Base-by-base conservation (phyloP, 441 rosid species). In the Adansonia rubrostipa region DNA sequence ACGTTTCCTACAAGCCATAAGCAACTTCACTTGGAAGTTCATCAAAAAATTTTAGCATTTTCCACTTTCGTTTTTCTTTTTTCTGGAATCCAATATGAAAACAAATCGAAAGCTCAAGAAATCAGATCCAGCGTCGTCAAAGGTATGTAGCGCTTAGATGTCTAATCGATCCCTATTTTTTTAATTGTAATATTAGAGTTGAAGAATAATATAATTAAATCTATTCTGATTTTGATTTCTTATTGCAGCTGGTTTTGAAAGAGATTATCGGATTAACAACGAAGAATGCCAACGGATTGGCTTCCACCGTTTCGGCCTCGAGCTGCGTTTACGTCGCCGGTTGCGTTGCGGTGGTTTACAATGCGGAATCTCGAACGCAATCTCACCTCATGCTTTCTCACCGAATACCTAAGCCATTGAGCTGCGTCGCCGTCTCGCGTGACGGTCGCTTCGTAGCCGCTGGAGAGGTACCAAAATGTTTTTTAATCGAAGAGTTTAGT, bases 401-500 rank as follows among this genome's bases (percentile, higher is more conserved):
- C 61, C 85, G 97, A 60, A 74, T 82, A 66, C 95, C 98, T 8
- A 94, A 87, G 75, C 89, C 96, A 33, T 81, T 92, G 80, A 84
- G 81, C 80, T 94, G 94, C 75, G 91, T 94, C 20, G 90, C 94
- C 0, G 73, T 91, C 73, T 91, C 96, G 0, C 83, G 10, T 28
- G 92, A 91, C 40, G 98, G 96, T 36, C 88, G 89, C 6, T 92
- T 88, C 42, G 80, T 94, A 1, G 98, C 97, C 17, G 93, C 97
- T 44, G 97, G 92, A 47, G 97, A 94, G 91, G 98, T 92, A 79
- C 60, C 50, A 6, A 63, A 24, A 17, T 13, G 51, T 28, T 3
- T 17, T 69, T 72, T 10, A 40, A 72, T 57, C 5, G 63, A 57
- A 40, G 24, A 9, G 11, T 71, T 71, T 53, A n/a, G 28, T 36